phyloP scores from a whole-genome alignment of 768 basidiomycete species.

The Russula sp. region DNA sequence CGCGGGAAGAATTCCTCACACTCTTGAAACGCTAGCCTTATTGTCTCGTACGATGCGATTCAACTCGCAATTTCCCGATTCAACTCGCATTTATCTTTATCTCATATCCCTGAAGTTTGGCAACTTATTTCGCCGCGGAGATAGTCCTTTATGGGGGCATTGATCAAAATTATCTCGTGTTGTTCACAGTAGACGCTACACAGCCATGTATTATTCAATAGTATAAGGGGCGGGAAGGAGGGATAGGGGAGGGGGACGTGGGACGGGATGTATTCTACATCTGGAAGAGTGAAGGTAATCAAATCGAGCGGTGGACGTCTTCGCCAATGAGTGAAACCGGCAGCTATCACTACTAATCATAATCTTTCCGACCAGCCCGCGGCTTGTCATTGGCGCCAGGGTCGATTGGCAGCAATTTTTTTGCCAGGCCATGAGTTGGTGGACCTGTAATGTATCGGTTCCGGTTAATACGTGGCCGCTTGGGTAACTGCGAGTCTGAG shows the following conservation, averaged over 20 bases:
- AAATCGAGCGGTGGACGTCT: neutral
- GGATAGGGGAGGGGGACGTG: neutral
- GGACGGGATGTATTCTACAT: constrained; percentile 12
- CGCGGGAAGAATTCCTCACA: constrained; percentile 91
- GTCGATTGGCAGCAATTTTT: constrained; percentile 56
- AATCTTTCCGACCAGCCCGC: constrained; percentile 48
- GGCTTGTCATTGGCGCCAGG: constrained; percentile 52
- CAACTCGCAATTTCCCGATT: constrained; percentile 43
- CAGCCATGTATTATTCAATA: constrained; percentile 16
- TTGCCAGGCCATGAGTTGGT: constrained; percentile 40
- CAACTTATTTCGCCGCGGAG: constrained; percentile 4
- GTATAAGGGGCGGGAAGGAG: neutral
- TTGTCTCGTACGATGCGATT: constrained; percentile 32
- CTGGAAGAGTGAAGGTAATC: neutral
- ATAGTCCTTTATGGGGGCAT: constrained; percentile 1
- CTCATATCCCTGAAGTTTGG: constrained; percentile 20
- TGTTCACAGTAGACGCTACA: neutral
- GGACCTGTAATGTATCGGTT: constrained; percentile 36
- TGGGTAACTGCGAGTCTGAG: constrained; percentile 42
- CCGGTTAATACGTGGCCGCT: constrained; percentile 54
- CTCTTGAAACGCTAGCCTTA: constrained; percentile 50
- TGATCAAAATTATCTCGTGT: constrained; percentile 3
- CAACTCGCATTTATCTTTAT: constrained; percentile 26
- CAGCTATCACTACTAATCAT: constrained; percentile 17
- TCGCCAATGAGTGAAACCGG: neutral